Percentiles rank a stretch among this genome's conserved stretches.
Evolutionary conservation across 2,329 filamentous ascomycete genomes (phyloP).

Genomic region (Pseudogymnoascus sp.): DNA sequence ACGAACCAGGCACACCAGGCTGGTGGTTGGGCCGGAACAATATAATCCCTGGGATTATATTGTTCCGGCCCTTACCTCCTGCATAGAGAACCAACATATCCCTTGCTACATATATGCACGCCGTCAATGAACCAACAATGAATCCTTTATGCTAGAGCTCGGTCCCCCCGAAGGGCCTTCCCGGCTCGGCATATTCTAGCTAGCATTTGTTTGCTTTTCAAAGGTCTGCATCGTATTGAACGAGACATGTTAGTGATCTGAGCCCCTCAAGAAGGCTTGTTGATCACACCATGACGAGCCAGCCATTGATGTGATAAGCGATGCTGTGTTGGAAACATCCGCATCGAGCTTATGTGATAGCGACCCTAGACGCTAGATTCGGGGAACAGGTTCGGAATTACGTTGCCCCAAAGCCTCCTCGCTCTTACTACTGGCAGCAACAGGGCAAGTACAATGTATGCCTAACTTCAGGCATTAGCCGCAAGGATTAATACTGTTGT

Average conservation of each 20-base stretch:
- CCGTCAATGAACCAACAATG: background rate
- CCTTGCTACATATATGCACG: background rate
- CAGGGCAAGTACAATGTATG: background rate
- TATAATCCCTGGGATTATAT: background rate
- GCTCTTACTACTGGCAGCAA: background rate
- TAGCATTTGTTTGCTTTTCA: background rate
- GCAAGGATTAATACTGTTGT: background rate
- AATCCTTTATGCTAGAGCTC: background rate
- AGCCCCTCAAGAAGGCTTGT: background rate
- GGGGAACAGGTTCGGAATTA: background rate
- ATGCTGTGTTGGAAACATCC: background rate
- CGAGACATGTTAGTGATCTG: background rate
- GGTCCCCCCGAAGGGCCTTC: background rate
- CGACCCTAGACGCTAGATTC: background rate
- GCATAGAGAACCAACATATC: background rate
- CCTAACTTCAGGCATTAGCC: background rate
- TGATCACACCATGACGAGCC: background rate
- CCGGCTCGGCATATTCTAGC: background rate
- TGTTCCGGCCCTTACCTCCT: background rate
- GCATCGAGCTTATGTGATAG: background rate
- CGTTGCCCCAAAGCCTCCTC: background rate
- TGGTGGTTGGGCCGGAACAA: background rate
- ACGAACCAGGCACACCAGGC: background rate
- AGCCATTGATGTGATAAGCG: background rate
- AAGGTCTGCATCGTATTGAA: background rate